These are phyloP conservation scores for Magnusiomyces ingens DNA, from an alignment of 1,139 yeast genomes.

Conservation along the genomic window DNA sequence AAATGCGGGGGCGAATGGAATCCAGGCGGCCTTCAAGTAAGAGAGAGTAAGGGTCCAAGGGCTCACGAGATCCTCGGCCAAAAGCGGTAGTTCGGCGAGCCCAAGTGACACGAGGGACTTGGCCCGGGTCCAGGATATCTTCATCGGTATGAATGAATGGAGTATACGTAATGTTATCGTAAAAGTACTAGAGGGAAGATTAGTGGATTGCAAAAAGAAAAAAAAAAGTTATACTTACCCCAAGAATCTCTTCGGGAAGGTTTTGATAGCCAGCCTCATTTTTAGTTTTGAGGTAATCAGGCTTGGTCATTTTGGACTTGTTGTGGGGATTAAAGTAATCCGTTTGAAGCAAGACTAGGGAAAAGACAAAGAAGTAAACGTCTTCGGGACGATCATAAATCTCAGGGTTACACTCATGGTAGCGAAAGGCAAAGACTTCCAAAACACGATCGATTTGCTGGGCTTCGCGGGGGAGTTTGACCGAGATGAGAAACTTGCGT, in stretches of 20 bases:
- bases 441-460: constrained; percentile 65
- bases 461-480: constrained; percentile 57
- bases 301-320: constrained; percentile 54
- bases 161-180: constrained; percentile 53
- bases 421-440: constrained; percentile 47
- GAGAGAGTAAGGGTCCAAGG: constrained; percentile 36
- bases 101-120: constrained; percentile 15
- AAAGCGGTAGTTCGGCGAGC: constrained; percentile 23
- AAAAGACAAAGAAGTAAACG: constrained; percentile 51
- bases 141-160: constrained; percentile 44
- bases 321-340: constrained; percentile 60
- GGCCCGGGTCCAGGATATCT: constrained; percentile 21
- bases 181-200: constrained; percentile 40
- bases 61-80: constrained; percentile 28
- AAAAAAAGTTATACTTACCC: constrained; percentile 26
- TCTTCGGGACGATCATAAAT: constrained; percentile 41
- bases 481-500: constrained; percentile 48
- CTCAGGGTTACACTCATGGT: constrained; percentile 37
- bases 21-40: constrained; percentile 34
- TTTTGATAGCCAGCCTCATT: constrained; percentile 32
- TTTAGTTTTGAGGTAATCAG: constrained; percentile 48
- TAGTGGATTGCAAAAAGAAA: constrained; percentile 16
- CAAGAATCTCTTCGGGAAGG: constrained; percentile 38
- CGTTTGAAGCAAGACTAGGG: constrained; percentile 61
- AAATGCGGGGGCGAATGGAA: constrained; percentile 32